These are phyloP conservation scores for Hymenoscyphus scutula DNA, from an alignment of 2,329 filamentous ascomycete species.

Conservation along the genomic window DNA sequence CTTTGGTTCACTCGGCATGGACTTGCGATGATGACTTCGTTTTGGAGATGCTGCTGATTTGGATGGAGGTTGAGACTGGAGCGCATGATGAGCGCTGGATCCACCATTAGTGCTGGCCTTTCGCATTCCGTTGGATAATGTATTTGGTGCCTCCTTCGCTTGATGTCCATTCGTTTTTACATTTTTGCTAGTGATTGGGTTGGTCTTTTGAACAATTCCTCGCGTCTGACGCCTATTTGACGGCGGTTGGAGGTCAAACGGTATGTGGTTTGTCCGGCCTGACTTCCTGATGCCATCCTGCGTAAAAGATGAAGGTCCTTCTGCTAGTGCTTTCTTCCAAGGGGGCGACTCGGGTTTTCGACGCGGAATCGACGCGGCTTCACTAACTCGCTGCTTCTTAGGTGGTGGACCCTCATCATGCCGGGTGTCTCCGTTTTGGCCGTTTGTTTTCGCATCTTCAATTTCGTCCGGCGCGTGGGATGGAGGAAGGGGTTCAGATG, in stretches of 20 bases:
- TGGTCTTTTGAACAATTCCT: conserved; percentile 40
- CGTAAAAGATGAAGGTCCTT: conserved; percentile 84
- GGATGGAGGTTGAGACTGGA: conserved; percentile 26
- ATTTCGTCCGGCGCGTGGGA: conserved; percentile 28
- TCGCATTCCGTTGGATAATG: conserved; percentile 26
- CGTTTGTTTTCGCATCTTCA: conserved; percentile 34
- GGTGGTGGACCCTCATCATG: conserved; percentile 50
- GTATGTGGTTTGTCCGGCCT: conserved; percentile 58
- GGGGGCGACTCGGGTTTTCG: conserved; percentile 72
- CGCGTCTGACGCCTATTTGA: conserved; percentile 53
- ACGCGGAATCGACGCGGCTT: conserved; percentile 45
- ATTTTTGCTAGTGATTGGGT: conserved; percentile 32
- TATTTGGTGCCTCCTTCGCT: conserved; percentile 21
- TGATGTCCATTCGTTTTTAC: conserved; percentile 25
- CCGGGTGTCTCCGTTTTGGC: conserved; percentile 29
- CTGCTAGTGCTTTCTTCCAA: conserved; percentile 83
- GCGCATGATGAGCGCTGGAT: conserved; percentile 19
- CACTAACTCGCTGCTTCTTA: conserved; percentile 64
- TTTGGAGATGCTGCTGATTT: conserved; percentile 32
- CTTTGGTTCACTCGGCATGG: conserved; percentile 28
- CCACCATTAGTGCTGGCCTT: conserved; percentile 23
- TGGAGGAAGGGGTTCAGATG: conserved; percentile 19
- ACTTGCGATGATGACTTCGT: conserved; percentile 31
- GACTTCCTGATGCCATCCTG: conserved; percentile 69
- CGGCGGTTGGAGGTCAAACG: conserved; percentile 50